Percentiles rank a stretch among this genome's conserved stretches.
These are phyloP conservation scores for Hypoxylon sp. DNA, from an alignment of 2,329 filamentous ascomycete genomes.

Conservation along the genomic window DNA sequence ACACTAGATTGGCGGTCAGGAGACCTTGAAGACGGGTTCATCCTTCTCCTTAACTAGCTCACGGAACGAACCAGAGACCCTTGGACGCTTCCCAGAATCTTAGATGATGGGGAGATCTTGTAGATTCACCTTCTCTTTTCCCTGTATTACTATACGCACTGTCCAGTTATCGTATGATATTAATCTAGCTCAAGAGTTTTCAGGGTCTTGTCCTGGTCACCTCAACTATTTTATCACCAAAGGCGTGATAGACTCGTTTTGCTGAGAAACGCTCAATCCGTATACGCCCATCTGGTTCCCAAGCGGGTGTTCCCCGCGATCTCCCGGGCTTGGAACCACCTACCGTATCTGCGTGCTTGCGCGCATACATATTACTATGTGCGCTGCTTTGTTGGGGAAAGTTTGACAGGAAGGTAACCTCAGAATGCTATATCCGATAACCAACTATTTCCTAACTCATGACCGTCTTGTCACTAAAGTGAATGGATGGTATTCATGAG, in stretches of 20 bases:
- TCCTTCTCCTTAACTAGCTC: slow-evolving; percentile 18
- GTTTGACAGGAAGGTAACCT: slow-evolving; percentile 4
- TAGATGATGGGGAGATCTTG: background rate
- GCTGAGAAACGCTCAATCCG: slow-evolving; percentile 19
- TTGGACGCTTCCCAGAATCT: background rate
- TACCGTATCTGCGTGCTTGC: slow-evolving; percentile 28
- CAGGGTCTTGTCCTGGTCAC: background rate
- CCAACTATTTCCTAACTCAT: slow-evolving; percentile 8
- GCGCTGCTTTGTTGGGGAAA: slow-evolving; percentile 31
- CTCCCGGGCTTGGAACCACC: slow-evolving; percentile 27
- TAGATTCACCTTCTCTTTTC: background rate
- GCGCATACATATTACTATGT: slow-evolving; percentile 35
- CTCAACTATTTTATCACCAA: slow-evolving; percentile 7
- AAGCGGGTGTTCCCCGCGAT: slow-evolving; percentile 18
- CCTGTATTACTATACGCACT: slow-evolving; percentile 3
- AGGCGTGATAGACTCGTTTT: slow-evolving; percentile 11
- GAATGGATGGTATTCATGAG: slow-evolving; percentile 1
- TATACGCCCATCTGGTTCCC: slow-evolving; percentile 10
- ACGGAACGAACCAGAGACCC: slow-evolving; percentile 2
- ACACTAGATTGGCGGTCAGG: slow-evolving; percentile 28
- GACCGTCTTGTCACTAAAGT: background rate
- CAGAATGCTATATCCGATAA: slow-evolving; percentile 25
- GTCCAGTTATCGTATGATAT: background rate
- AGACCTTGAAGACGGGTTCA: slow-evolving; percentile 7
- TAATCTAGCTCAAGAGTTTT: slow-evolving; percentile 1